phyloP scores from a whole-genome alignment of 139 green algal species.

The Diplosphaera chodatii region DNA sequence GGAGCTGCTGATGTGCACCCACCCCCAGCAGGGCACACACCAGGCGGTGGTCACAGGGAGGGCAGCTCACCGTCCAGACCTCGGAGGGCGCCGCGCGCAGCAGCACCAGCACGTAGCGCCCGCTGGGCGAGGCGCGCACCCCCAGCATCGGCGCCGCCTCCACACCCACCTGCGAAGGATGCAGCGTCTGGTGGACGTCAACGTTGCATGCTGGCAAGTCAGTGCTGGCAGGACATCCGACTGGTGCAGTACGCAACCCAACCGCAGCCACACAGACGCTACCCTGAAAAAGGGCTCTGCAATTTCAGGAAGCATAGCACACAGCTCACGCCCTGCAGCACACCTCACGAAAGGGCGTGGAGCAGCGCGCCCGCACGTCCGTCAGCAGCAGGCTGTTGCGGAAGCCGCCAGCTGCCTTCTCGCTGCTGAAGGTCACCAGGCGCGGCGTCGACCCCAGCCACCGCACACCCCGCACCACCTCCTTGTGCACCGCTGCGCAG shows the following conservation, averaged over 20 bases:
- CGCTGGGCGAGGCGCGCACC: constrained; percentile 54
- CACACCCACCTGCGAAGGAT: constrained; percentile 10
- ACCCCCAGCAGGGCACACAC: too few species aligned
- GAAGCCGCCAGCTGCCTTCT: constrained; percentile 35
- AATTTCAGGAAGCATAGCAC: too few species aligned
- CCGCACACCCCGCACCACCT: constrained; percentile 40
- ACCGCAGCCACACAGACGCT: too few species aligned
- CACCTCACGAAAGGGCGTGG: background rate
- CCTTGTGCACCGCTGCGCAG: constrained; percentile 33
- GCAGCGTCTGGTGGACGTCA: too few species aligned
- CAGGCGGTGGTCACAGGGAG: too few species aligned
- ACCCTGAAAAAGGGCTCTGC: too few species aligned
- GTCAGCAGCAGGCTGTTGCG: constrained; percentile 60
- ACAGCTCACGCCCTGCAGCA: too few species aligned
- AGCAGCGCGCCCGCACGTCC: constrained; percentile 33
- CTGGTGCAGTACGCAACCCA: too few species aligned
- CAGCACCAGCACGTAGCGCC: constrained; percentile 61
- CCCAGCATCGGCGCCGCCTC: constrained; percentile 52
- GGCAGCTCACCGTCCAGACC: too few species aligned
- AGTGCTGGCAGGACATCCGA: too few species aligned
- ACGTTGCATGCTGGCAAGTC: too few species aligned
- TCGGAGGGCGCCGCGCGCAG: constrained; percentile 55
- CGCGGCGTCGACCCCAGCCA: constrained; percentile 65
- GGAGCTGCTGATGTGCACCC: too few species aligned
- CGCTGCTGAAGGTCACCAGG: constrained; percentile 54